A percentile compares a stretch with the other conserved stretches of the same genome.
Conservation (phyloP, 495 filamentous ascomycete species). For the Penicillium alfredii region DNA sequence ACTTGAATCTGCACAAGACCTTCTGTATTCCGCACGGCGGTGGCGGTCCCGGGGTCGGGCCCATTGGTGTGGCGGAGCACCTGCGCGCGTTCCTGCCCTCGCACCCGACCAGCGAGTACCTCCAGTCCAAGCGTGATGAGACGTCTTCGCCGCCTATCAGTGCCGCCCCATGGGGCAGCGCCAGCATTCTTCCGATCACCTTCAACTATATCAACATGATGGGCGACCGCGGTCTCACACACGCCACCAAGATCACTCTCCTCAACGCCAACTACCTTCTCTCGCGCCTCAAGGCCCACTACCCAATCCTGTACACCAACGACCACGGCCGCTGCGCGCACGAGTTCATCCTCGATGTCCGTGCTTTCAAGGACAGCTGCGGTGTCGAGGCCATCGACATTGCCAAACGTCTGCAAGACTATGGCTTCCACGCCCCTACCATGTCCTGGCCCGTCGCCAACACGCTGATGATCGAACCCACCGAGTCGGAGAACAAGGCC, state of each 20-base stretch:
- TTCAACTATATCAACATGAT: conserved; percentile 99
- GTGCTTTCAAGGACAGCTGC: conserved; percentile 75
- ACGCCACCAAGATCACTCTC: conserved; percentile 89
- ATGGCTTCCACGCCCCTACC: conserved; percentile 96
- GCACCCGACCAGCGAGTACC: conserved; percentile 50
- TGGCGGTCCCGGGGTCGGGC: conserved; percentile 91
- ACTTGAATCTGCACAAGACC: conserved; percentile 97
- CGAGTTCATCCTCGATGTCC: conserved; percentile 95
- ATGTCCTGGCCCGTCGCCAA: conserved; percentile 98
- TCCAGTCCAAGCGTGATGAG: conserved; percentile 57
- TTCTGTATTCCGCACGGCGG: conserved; percentile 99
- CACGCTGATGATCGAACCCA: conserved; percentile 98
- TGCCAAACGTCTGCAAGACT: conserved; percentile 96
- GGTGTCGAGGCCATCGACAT: conserved; percentile 95
- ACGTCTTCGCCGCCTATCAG: conserved; percentile 61
- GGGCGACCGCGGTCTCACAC: conserved; percentile 84
- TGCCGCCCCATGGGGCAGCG: conserved; percentile 85
- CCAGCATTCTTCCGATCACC: conserved; percentile 91
- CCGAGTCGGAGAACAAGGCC: conserved; percentile 87
- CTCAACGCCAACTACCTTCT: conserved; percentile 99
- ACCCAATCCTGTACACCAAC: conserved; percentile 90
- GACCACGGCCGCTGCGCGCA: conserved; percentile 82
- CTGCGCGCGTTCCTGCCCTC: conserved; percentile 75
- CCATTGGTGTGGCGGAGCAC: conserved; percentile 86
- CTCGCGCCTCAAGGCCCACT: conserved; percentile 81